Evolutionary conservation across 345 rosid species (phyloP).

Genomic region (Sonneratia alba): DNA sequence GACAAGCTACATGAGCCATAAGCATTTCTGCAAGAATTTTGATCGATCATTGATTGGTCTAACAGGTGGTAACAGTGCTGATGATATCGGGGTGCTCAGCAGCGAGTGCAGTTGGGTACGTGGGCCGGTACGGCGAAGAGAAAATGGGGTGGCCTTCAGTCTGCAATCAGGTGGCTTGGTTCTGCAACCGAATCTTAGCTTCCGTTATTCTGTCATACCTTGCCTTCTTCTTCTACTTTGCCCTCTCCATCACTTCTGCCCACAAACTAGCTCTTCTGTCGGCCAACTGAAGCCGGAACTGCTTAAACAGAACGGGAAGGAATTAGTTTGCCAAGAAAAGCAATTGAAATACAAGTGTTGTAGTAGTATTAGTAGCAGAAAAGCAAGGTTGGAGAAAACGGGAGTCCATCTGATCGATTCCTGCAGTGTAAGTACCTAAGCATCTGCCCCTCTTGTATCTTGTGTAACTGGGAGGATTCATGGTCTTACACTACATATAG

Average conservation of each 20-base stretch:
- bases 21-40: not conserved
- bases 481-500: not conserved
- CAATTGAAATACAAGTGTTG: not conserved
- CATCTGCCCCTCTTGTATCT: not conserved
- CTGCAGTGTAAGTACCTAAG: not conserved
- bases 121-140: slow-evolving; percentile 34
- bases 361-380: not conserved
- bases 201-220: slow-evolving; percentile 33
- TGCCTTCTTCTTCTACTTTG: slow-evolving; percentile 34
- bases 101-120: slow-evolving; percentile 36
- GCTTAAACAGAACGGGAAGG: not conserved
- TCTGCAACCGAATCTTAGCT: slow-evolving; percentile 27
- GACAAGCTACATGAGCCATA: too few relatives aligned
- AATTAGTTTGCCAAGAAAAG: not conserved
- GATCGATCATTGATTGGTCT: not conserved
- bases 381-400: not conserved
- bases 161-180: slow-evolving; percentile 27
- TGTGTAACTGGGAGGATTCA: not conserved
- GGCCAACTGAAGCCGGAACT: not conserved
- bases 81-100: slow-evolving; percentile 45
- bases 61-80: slow-evolving; percentile 42
- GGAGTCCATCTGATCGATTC: not conserved
- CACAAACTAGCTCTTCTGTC: slow-evolving; percentile 17
- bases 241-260: slow-evolving; percentile 31
- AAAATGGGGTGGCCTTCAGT: slow-evolving; percentile 29